Percentiles rank a stretch among this genome's conserved stretches.
These are phyloP conservation scores for Phytopythium sindhum DNA, from an alignment of 352 stramenopile genomes.

Conservation along the genomic window DNA sequence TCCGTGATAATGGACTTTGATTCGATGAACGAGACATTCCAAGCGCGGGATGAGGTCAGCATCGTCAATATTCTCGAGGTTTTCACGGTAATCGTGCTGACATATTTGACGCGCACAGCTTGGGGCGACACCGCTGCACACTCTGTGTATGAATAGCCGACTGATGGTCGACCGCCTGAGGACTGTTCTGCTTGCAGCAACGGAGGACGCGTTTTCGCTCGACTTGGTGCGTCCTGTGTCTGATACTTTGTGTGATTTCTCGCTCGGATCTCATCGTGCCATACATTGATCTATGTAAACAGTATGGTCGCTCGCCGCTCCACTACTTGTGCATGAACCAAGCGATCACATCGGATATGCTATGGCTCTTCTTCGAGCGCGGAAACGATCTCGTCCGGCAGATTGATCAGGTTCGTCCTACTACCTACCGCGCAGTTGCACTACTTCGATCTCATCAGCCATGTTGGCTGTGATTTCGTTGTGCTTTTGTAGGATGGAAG, in stretches of 20 bases:
- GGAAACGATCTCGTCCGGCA: slow-evolving; percentile 47
- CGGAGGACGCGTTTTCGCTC: slow-evolving; percentile 35
- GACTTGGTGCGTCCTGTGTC: slow-evolving; percentile 36
- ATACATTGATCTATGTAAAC: not conserved
- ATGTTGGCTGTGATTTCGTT: not conserved
- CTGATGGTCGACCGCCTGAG: slow-evolving; percentile 34
- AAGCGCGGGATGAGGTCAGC: slow-evolving; percentile 14
- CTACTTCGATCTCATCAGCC: not conserved
- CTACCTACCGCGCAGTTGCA: not conserved
- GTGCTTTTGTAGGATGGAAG: slow-evolving; percentile 37
- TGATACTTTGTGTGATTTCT: not conserved
- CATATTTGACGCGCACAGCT: slow-evolving; percentile 24
- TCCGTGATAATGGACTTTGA: slow-evolving; percentile 36
- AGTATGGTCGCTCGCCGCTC: slow-evolving; percentile 58
- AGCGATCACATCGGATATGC: slow-evolving; percentile 43
- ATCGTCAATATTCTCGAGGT: not conserved
- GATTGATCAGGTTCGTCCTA: slow-evolving; percentile 36
- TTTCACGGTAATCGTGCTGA: not conserved
- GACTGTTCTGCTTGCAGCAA: slow-evolving; percentile 37
- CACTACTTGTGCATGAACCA: slow-evolving; percentile 74
- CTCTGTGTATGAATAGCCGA: slow-evolving; percentile 62
- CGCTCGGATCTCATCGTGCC: not conserved
- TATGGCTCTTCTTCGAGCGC: slow-evolving; percentile 75
- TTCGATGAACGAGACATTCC: slow-evolving; percentile 20
- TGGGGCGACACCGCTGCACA: slow-evolving; percentile 52